Percentiles rank a stretch among this genome's conserved stretches.
Evolutionary conservation across 805 yeast species (phyloP).

Genomic region (Candida hungchunana): DNA sequence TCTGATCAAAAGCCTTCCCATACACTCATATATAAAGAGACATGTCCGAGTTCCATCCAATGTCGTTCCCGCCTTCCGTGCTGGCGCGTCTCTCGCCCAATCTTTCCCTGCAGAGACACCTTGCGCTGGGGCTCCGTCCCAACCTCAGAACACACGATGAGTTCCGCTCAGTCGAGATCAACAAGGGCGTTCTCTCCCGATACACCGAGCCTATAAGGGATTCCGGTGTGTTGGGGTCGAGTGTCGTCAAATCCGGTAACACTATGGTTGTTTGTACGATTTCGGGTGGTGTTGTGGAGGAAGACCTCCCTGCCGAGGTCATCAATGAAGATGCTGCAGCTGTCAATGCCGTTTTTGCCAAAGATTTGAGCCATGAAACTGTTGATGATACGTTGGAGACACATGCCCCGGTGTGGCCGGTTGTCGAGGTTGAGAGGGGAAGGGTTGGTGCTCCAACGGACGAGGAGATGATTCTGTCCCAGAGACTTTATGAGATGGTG

Average conservation of each 20-base stretch:
- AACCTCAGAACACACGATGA: conserved; percentile 66
- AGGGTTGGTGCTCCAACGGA: conserved; percentile 76
- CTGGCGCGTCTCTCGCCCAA: conserved; percentile 85
- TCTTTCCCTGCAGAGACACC: conserved; percentile 71
- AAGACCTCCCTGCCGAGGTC: conserved; percentile 38
- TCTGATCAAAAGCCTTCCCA: too few relatives aligned
- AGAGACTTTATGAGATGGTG: conserved; percentile 56
- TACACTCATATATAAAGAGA: too few relatives aligned
- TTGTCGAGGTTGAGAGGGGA: conserved; percentile 74
- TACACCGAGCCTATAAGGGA: conserved; percentile 46
- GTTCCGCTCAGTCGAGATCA: conserved; percentile 53
- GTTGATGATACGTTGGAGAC: conserved; percentile 27
- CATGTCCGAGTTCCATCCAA: conserved; percentile 29
- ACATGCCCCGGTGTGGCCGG: conserved; percentile 54
- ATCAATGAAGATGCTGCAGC: conserved; percentile 37
- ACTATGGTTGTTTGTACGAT: conserved; percentile 70
- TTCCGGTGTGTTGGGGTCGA: conserved; percentile 32
- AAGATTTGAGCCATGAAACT: conserved; percentile 25
- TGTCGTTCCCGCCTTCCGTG: conserved; percentile 75
- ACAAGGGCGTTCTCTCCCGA: conserved; percentile 36
- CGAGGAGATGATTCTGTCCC: conserved; percentile 77
- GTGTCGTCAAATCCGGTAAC: conserved; percentile 65
- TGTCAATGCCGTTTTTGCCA: conserved; percentile 29
- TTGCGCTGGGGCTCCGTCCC: conserved; percentile 74
- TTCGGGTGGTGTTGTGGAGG: conserved; percentile 63